These are phyloP conservation scores for Arabidopsis lyrata DNA, from an alignment of 441 rosid genomes.

Conservation along the genomic window DNA sequence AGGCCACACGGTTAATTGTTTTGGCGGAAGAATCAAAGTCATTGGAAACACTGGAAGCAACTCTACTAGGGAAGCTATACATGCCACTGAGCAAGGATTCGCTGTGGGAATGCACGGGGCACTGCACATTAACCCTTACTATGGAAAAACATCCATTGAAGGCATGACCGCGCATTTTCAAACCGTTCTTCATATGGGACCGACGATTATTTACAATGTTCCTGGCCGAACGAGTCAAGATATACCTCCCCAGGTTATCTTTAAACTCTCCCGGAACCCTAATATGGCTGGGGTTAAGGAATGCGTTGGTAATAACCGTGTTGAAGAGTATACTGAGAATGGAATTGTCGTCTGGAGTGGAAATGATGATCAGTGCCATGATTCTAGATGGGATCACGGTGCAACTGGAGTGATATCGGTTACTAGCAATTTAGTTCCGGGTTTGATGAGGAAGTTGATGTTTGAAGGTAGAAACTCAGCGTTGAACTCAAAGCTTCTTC, in stretches of 20 bases:
- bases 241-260: constrained; percentile 70
- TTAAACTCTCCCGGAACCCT: constrained; percentile 55
- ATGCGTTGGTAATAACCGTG: constrained; percentile 78
- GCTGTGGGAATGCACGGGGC: constrained; percentile 97
- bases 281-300: constrained; percentile 86
- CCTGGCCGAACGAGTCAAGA: constrained; percentile 90
- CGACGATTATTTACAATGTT: constrained; percentile 82
- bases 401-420: constrained; percentile 87
- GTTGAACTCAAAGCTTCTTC: constrained; percentile 68
- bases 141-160: constrained; percentile 84
- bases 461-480: constrained; percentile 67
- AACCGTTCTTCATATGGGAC: constrained; percentile 83
- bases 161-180: constrained; percentile 78
- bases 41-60: constrained; percentile 94
- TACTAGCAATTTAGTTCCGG: constrained; percentile 75
- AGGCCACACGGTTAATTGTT: constrained; percentile 85
- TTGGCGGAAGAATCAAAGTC: constrained; percentile 77
- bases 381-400: constrained; percentile 77
- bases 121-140: constrained; percentile 90
- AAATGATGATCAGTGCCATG: constrained; percentile 88
- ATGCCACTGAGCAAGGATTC: constrained; percentile 95
- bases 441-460: constrained; percentile 72
- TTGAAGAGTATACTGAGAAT: constrained; percentile 62
- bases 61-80: constrained; percentile 92
- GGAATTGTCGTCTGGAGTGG: constrained; percentile 91